A percentile compares a stretch with the other conserved stretches of the same genome.
These are phyloP conservation scores for Trichoderma pleuroti DNA, from an alignment of 2,329 filamentous ascomycete species.

Conservation along the genomic window DNA sequence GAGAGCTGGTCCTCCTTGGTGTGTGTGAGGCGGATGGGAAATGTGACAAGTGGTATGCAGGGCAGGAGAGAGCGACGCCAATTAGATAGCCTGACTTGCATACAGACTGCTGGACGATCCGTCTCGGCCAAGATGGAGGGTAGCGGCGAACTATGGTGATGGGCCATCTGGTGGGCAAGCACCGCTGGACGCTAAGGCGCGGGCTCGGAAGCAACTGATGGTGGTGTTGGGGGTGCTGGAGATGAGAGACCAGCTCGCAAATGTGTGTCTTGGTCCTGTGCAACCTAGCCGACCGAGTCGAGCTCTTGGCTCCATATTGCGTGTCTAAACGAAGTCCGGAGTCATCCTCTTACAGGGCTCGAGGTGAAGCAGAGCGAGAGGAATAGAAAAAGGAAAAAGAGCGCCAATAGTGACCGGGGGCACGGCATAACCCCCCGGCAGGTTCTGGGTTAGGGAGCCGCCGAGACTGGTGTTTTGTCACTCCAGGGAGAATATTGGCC, in stretches of 20 bases:
- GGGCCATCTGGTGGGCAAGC: conserved; percentile 5
- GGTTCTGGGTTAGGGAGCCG: not conserved
- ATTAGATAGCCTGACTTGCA: conserved; percentile 7
- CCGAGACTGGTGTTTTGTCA: not conserved
- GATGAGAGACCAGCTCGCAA: not conserved
- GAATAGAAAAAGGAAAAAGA: not conserved
- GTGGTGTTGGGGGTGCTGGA: not conserved
- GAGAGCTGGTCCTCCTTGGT: not conserved
- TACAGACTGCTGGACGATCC: conserved; percentile 1
- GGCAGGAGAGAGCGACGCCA: not conserved
- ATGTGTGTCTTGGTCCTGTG: not conserved
- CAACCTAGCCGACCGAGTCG: not conserved
- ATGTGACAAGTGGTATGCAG: conserved; percentile 16
- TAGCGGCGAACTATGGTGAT: not conserved
- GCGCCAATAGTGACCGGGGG: not conserved
- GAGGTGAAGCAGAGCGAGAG: not conserved
- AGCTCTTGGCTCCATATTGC: not conserved
- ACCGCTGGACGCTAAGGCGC: not conserved
- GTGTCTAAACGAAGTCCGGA: not conserved
- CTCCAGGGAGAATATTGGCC: conserved; percentile 4
- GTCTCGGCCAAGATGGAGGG: conserved; percentile 1
- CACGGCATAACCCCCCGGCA: not conserved
- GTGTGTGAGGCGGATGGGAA: not conserved
- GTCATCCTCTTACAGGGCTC: not conserved
- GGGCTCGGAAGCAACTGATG: not conserved